Conservation (phyloP, 1,284 basidiomycete genomes). For the Cutaneotrichosporon sp. region DNA sequence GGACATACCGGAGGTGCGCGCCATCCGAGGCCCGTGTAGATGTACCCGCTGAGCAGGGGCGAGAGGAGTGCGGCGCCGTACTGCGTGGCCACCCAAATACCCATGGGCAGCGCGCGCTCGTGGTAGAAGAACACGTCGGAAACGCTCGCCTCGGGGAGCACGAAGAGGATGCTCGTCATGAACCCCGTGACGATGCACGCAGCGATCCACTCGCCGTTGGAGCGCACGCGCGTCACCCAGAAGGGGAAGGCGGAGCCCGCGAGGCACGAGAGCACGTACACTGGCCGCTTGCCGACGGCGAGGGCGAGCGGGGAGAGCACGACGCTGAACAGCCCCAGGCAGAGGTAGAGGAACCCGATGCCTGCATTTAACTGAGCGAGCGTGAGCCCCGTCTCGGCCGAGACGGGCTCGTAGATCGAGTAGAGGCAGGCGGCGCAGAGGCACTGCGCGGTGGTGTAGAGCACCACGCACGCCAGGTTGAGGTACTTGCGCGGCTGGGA, state of each 20-base stretch:
- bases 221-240: neutral
- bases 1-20: conserved; percentile 25
- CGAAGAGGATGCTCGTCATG: conserved; percentile 25
- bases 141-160: conserved; percentile 30
- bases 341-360: conserved; percentile 32
- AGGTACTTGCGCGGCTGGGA: conserved; percentile 26
- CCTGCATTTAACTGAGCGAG: conserved; percentile 33
- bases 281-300: conserved; percentile 32
- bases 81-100: conserved; percentile 25
- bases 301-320: conserved; percentile 20
- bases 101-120: conserved; percentile 31
- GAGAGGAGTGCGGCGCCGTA: conserved; percentile 30
- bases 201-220: conserved; percentile 24
- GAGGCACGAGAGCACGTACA: conserved; percentile 24
- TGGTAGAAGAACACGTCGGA: conserved; percentile 38
- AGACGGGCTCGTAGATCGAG: conserved; percentile 32
- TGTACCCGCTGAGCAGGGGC: conserved; percentile 32
- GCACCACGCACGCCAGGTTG: conserved; percentile 24
- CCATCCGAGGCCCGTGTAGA: conserved; percentile 33
- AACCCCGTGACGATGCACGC: conserved; percentile 27
- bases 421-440: conserved; percentile 26
- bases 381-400: conserved; percentile 26
- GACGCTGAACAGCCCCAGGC: conserved; percentile 25
- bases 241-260: conserved; percentile 10
- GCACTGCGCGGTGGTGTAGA: conserved; percentile 20